Base-by-base conservation (phyloP, 163 green algal genomes). In the Scenedesmus sp. region DNA sequence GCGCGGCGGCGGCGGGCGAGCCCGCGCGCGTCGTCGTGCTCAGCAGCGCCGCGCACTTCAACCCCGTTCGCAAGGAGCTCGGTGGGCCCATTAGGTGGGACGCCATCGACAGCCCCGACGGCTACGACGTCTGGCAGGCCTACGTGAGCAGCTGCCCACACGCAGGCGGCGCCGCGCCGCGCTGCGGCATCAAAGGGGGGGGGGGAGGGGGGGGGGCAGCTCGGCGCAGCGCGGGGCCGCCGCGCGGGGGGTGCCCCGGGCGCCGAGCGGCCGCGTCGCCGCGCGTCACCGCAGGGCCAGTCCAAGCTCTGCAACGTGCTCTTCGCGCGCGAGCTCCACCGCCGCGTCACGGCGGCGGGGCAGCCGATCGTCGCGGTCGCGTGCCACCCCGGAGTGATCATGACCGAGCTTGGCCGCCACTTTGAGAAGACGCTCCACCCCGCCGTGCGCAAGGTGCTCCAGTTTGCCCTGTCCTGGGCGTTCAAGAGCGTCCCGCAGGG, bases 321-420 rank as follows among this genome's bases (percentile, higher is more conserved):
- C 34, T 65, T 78, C n/a, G 42, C 60, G 2, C 34, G 76, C 5
- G 67, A 87, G 56, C 75, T 89, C 17, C 66, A 86, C 18, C 48
- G 45, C 24, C 39, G 66, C 31, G 42, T 83, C 45, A 69, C n/a
- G n/a, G 69, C 45, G 33, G 53, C 65, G 24, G 39, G 34, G 13
- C 33, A 47, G 24, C 54, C 62, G 18, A n/a, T 87, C 11, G 60
- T 48, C 13, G 54, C 75, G 20, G 47, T 87, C 3, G 78, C 67
- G 4, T 81, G 83, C 60, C 83, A 88, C 58, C 85, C 85, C 17
- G 69, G 70, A 13, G 70, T 57, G 10, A 78, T 78, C 24, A 70
- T 63, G 70, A 78, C 70, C 22, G 70, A 78, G 70, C 70, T 78
- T 24, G 70, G 70, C 39, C 44, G 70, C 1, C 70, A 78, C 31